These are phyloP conservation scores for Saccharum hybrid DNA, from an alignment of 202 grass and related monocot species.

Conservation along the genomic window DNA sequence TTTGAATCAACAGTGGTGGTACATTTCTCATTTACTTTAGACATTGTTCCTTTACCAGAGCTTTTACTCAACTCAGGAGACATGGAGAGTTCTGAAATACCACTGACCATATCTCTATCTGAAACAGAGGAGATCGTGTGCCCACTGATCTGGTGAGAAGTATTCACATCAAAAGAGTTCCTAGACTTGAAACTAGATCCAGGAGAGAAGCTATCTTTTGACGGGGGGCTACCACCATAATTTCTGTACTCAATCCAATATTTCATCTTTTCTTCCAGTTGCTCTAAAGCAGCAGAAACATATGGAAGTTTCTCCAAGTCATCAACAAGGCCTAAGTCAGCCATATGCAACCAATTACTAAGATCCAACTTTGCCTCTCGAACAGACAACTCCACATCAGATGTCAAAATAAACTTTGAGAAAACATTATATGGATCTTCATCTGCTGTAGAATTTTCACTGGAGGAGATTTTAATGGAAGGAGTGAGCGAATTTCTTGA, in stretches of 20 bases:
- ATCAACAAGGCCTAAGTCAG: slow-evolving; percentile 78
- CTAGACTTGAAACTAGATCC: slow-evolving; percentile 46
- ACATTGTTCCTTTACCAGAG: slow-evolving; percentile 45
- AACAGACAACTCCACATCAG: slow-evolving; percentile 75
- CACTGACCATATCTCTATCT: slow-evolving; percentile 36
- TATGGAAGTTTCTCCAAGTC: slow-evolving; percentile 95
- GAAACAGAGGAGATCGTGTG: slow-evolving; percentile 38
- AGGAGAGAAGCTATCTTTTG: slow-evolving; percentile 54
- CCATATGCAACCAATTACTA: slow-evolving; percentile 73
- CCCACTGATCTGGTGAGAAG: slow-evolving; percentile 30
- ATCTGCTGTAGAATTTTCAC: slow-evolving; percentile 41
- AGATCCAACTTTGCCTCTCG: slow-evolving; percentile 80
- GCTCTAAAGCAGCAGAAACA: slow-evolving; percentile 85
- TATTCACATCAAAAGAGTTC: slow-evolving; percentile 36
- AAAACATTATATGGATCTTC: slow-evolving; percentile 57
- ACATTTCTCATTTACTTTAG: slow-evolving; percentile 55
- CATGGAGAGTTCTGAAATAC: slow-evolving; percentile 41
- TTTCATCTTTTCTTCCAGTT: slow-evolving; percentile 89
- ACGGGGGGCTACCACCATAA: slow-evolving; percentile 53
- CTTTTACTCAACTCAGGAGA: slow-evolving; percentile 43
- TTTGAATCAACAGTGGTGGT: slow-evolving; percentile 35
- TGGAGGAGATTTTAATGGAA: slow-evolving; percentile 47
- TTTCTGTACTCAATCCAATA: slow-evolving; percentile 64
- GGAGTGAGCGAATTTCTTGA: slow-evolving; percentile 79
- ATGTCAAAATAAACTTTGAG: slow-evolving; percentile 91